These are phyloP conservation scores for Populus nigra DNA, from an alignment of 345 rosid genomes.

Conservation along the genomic window DNA sequence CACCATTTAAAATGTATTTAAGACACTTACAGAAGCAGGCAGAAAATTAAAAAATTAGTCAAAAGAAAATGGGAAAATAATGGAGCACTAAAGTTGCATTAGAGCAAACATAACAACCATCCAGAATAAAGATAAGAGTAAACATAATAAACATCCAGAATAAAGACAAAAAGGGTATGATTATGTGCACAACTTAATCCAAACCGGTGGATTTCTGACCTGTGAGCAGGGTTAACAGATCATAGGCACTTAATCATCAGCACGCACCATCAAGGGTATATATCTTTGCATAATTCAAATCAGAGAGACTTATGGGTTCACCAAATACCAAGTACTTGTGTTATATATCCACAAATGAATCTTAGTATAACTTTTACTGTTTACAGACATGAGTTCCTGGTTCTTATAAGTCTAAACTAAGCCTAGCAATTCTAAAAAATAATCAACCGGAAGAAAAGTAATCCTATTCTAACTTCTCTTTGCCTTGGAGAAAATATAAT, in stretches of 20 bases:
- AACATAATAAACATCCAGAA: background rate
- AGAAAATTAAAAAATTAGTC: background rate
- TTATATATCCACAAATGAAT: too few relatives aligned
- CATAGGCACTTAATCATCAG: too few relatives aligned
- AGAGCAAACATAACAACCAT: background rate
- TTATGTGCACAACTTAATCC: background rate
- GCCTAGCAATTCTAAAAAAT: slow-evolving; percentile 1
- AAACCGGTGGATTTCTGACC: background rate
- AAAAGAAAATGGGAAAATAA: background rate
- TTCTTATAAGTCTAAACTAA: background rate
- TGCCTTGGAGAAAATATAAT: background rate
- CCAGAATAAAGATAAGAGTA: background rate
- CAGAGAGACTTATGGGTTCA: too few relatives aligned
- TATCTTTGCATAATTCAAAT: too few relatives aligned
- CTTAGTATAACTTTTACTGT: background rate
- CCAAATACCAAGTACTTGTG: too few relatives aligned
- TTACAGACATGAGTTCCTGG: background rate
- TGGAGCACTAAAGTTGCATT: background rate
- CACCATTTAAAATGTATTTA: background rate
- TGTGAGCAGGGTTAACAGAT: too few relatives aligned
- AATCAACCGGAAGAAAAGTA: background rate
- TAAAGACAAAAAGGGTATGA: background rate
- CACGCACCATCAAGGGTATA: too few relatives aligned
- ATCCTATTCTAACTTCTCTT: background rate
- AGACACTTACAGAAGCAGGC: background rate